phyloP scores from a whole-genome alignment of 108 stramenopile species.

The Asterionellopsis glacialis region DNA sequence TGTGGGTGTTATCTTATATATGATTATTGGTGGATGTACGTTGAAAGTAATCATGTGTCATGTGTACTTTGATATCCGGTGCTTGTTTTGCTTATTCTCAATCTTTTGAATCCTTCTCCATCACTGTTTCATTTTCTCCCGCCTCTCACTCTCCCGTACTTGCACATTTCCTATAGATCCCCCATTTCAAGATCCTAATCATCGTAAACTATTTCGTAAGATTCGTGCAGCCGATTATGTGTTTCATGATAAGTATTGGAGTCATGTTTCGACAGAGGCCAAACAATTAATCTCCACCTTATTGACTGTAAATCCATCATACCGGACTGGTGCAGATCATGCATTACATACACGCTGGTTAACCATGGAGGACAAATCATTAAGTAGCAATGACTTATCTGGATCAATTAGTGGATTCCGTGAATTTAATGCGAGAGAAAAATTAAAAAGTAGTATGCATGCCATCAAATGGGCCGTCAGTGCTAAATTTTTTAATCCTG shows the following conservation, averaged over 20 bases:
- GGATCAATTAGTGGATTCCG: slow-evolving; percentile 53
- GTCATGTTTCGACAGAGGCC: slow-evolving; percentile 57
- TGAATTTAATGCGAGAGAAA: slow-evolving; percentile 67
- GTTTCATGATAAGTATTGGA: slow-evolving; percentile 75
- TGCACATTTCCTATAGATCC: slow-evolving; percentile 46
- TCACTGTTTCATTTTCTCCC: not conserved
- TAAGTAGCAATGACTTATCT: slow-evolving; percentile 45
- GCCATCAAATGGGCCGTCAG: slow-evolving; percentile 30
- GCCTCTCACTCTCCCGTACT: not conserved
- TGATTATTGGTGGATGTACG: slow-evolving; percentile 75
- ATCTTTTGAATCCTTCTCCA: too few relatives aligned
- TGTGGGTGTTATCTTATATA: slow-evolving; percentile 88
- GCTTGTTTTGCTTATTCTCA: not conserved
- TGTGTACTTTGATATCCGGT: not conserved
- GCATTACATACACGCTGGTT: slow-evolving; percentile 74
- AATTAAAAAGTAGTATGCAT: slow-evolving; percentile 59
- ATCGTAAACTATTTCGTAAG: slow-evolving; percentile 69
- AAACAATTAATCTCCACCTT: slow-evolving; percentile 74
- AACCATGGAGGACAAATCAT: slow-evolving; percentile 12
- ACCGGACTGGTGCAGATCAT: slow-evolving; percentile 49
- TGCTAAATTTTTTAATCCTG: slow-evolving; percentile 42
- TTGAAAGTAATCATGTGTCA: not conserved
- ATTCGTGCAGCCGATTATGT: slow-evolving; percentile 70
- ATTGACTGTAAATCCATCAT: slow-evolving; percentile 65
- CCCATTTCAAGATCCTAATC: slow-evolving; percentile 56